Base-by-base conservation (phyloP, 208 protist genomes). In the Leishmania aethiopica region DNA sequence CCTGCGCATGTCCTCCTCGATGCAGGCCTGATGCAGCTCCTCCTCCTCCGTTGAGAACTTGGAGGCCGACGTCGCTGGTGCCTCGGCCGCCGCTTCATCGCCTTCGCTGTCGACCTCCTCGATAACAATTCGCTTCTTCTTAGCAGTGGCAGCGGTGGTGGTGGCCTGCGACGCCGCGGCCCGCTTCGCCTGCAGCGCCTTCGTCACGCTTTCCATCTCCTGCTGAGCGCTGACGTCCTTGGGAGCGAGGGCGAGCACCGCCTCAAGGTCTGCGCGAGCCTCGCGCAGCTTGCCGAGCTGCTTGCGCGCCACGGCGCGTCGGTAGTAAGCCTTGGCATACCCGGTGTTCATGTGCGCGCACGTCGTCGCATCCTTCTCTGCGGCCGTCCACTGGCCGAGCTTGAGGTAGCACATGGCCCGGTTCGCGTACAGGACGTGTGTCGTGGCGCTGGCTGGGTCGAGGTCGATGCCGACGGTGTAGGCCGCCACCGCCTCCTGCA, bases 251-350 rank as follows among this genome's bases (percentile, higher is more conserved):
- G 93, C 95, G 45, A 98, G 87, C 42, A 97, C 96, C 3, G 94
- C 87, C 81, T 97, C 94, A 57, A 97, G 79, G 80, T 98, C 96
- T 4, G 87, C 59, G n/a, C 94, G 88, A 1, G 96, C 92, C n/a
- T 94, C 96, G 82, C 89, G 92, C 57, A 97, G 77, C 66, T 97
- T 96, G n/a, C 86, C 84, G 47, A 96, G 86, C 67, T 93, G 88
- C 64, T 96, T 97, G 77, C 96, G 89, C 22, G 96, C 93, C 57
- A 97, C 80, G 37, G 94, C 96, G 37, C 96, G 91, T 55, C 96
- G 90, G 80, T 92, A 98, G 82, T 96, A 97, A 2, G 86, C 96
- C 86, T 98, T 98, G 13, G 92, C 85, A 75, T 97, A 97, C 28
- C 84, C 87, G n/a, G 86, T 88, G 78, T 96, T 95, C 87, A 96